phyloP scores from a whole-genome alignment of 495 filamentous ascomycete species.

The Umbilicaria muhlenbergii region DNA sequence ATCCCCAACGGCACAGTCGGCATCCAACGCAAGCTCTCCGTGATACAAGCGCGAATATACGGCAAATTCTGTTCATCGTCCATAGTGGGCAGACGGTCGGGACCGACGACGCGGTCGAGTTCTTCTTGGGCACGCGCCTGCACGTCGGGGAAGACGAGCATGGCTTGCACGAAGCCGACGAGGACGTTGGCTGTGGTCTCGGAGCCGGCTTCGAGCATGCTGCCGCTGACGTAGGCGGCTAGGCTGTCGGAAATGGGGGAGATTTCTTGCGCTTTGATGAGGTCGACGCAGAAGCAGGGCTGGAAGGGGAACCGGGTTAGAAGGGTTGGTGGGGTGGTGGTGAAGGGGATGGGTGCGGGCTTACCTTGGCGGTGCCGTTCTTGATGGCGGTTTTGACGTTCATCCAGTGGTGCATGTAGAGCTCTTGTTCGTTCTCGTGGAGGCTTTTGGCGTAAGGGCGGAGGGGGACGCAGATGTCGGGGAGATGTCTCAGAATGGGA shows the following conservation, averaged over 20 bases:
- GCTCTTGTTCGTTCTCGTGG: constrained; percentile 13
- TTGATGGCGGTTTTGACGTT: constrained; percentile 19
- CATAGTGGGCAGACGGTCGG: constrained; percentile 16
- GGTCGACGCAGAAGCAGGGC: too few species aligned
- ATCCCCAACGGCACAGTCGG: constrained; percentile 29
- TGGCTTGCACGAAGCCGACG: constrained; percentile 27
- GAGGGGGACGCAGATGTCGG: constrained; percentile 48
- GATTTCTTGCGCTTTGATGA: too few species aligned
- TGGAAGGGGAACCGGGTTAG: too few species aligned
- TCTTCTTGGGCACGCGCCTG: constrained; percentile 41
- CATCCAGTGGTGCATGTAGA: constrained; percentile 26
- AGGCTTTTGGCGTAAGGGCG: constrained; percentile 47
- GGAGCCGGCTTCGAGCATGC: constrained; percentile 23
- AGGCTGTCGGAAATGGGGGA: too few species aligned
- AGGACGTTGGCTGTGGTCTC: constrained; percentile 26
- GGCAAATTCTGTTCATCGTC: constrained; percentile 22
- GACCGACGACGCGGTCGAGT: constrained; percentile 36
- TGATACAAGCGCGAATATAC: constrained; percentile 28
- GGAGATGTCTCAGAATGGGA: constrained; percentile 5
- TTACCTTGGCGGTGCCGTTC: constrained; percentile 15
- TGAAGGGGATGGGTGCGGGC: too few species aligned
- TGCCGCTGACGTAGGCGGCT: too few species aligned
- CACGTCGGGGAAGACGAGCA: constrained; percentile 31
- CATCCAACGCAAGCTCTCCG: constrained; percentile 31
- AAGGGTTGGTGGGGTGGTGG: too few species aligned